These are phyloP conservation scores for Fusarium pininemorale DNA, from an alignment of 2,329 filamentous ascomycete species.

Conservation along the genomic window DNA sequence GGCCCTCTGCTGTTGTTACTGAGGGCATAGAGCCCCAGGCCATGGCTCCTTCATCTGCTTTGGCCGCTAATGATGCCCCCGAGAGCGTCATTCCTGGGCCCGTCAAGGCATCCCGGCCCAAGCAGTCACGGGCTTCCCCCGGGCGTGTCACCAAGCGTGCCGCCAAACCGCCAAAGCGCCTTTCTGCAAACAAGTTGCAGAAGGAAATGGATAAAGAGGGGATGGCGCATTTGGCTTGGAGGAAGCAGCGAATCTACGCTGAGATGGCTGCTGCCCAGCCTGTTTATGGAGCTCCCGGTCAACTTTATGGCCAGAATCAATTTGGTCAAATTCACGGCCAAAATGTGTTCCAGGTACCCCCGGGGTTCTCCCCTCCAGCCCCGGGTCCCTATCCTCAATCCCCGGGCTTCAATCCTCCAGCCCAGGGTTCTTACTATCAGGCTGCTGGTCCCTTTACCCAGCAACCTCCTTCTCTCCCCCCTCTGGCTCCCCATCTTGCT, in stretches of 20 bases:
- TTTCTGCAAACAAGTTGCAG: not conserved
- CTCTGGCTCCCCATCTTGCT: not conserved
- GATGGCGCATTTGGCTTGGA: too few species aligned
- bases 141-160: not conserved
- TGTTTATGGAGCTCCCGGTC: not conserved
- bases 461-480: not conserved
- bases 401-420: too few species aligned
- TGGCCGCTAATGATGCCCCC: not conserved
- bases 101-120: not conserved
- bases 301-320: not conserved
- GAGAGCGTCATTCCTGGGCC: not conserved
- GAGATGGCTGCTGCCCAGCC: not conserved
- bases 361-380: not conserved
- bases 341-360: not conserved
- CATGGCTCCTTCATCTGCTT: not conserved
- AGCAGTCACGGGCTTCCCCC: not conserved
- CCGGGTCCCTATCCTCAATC: not conserved
- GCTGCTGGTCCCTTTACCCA: not conserved
- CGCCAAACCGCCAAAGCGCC: not conserved
- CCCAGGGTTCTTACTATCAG: not conserved
- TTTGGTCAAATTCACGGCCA: not conserved
- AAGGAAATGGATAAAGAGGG: not conserved
- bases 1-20: not conserved
- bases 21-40: not conserved
- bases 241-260: not conserved